A percentile compares a stretch with the other conserved stretches of the same genome.
Evolutionary conservation across 129 eudicot species (phyloP).

Genomic region (Artemisia tridentata): DNA sequence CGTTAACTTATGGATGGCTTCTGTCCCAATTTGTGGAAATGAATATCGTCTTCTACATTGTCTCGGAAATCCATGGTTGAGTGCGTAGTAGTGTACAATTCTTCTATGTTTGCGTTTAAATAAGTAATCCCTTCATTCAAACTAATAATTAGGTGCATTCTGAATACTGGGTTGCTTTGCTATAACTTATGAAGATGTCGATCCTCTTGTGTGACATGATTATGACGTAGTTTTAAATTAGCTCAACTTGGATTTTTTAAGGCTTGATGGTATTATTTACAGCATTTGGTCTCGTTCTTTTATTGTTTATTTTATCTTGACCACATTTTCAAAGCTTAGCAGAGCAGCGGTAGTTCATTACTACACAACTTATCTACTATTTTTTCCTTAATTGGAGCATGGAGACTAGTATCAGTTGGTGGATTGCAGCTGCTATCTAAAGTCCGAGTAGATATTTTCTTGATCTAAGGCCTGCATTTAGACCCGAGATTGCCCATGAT

Average conservation of each 20-base stretch:
- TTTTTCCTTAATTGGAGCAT: slow-evolving; percentile 10
- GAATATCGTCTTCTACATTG: slow-evolving; percentile 29
- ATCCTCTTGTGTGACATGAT: slow-evolving; percentile 19
- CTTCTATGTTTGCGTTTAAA: slow-evolving; percentile 42
- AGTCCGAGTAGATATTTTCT: not conserved
- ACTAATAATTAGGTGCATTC: slow-evolving; percentile 21
- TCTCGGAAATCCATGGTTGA: slow-evolving; percentile 41
- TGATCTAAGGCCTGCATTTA: slow-evolving; percentile 1
- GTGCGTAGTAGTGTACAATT: slow-evolving; percentile 43
- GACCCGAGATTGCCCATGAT: not conserved
- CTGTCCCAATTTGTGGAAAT: slow-evolving; percentile 19
- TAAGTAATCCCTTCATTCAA: slow-evolving; percentile 37
- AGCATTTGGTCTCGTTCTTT: not conserved
- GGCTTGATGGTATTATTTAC: slow-evolving; percentile 10
- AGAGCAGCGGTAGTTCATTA: slow-evolving; percentile 16
- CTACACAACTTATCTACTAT: slow-evolving; percentile 11
- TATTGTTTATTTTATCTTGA: slow-evolving; percentile 2
- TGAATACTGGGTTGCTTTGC: slow-evolving; percentile 24
- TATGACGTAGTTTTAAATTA: slow-evolving; percentile 26
- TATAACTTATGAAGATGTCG: slow-evolving; percentile 22
- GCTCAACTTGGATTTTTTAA: slow-evolving; percentile 11
- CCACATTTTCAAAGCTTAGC: slow-evolving; percentile 20
- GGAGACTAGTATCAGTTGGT: slow-evolving; percentile 1
- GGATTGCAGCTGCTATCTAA: slow-evolving; percentile 15
- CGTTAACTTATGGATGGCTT: slow-evolving; percentile 42